phyloP scores from a whole-genome alignment of 305 asterid species.

The Ilex paraguariensis region DNA sequence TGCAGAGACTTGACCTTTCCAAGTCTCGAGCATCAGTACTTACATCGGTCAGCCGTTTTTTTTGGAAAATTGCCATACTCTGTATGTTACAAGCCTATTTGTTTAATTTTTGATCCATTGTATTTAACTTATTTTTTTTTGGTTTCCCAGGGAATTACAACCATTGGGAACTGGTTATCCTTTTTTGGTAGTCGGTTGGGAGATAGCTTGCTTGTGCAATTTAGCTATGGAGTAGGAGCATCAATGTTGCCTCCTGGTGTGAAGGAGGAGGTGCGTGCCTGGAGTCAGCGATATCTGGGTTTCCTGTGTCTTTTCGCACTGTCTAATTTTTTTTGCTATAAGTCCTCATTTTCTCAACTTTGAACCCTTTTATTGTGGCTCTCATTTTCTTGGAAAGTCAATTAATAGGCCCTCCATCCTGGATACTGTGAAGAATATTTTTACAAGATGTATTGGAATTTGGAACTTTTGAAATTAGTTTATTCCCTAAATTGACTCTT shows the following conservation, averaged over 20 bases:
- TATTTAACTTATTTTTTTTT: conserved; percentile 15
- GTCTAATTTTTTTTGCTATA: not conserved
- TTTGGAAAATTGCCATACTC: too few species aligned
- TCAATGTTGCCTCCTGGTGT: conserved; percentile 56
- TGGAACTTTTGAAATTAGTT: too few species aligned
- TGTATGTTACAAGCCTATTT: too few species aligned
- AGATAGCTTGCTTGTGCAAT: conserved; percentile 95
- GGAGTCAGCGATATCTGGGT: not conserved
- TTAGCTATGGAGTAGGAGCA: conserved; percentile 69
- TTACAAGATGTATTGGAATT: too few species aligned
- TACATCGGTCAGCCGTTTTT: conserved; percentile 63
- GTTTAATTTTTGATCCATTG: not conserved
- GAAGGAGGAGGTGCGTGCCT: conserved; percentile 75
- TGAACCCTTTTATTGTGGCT: not conserved
- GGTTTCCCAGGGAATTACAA: conserved; percentile 60
- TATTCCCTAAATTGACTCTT: too few species aligned
- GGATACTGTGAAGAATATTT: too few species aligned
- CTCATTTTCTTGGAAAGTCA: not conserved
- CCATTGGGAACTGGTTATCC: conserved; percentile 82
- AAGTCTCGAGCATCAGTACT: conserved; percentile 97
- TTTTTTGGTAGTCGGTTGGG: conserved; percentile 98
- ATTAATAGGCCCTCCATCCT: not conserved
- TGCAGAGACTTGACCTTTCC: conserved; percentile 89
- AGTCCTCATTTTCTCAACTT: not conserved
- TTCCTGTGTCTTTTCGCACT: not conserved